Conservation (phyloP, 2,329 filamentous ascomycete species). For the Fusarium tanahbumbuense region DNA sequence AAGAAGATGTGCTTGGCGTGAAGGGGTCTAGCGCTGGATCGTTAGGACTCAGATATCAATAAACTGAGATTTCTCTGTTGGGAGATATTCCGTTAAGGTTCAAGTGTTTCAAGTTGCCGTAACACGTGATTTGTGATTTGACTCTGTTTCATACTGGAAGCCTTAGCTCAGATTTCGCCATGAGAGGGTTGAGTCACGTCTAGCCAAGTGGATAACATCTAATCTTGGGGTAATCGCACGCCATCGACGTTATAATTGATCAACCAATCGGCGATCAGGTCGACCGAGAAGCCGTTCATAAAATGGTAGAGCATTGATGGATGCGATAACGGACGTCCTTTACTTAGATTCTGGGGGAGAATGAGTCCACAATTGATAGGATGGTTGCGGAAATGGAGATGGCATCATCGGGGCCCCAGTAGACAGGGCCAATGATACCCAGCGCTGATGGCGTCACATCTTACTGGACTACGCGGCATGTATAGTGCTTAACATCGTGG, state of each 20-base stretch:
- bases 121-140: too few species aligned
- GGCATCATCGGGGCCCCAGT: not conserved
- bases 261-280: not conserved
- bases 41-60: not conserved
- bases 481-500: not conserved
- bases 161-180: not conserved
- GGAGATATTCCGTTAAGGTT: too few species aligned
- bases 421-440: not conserved
- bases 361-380: not conserved
- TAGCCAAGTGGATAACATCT: not conserved
- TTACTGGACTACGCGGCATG: not conserved
- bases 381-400: not conserved
- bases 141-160: too few species aligned
- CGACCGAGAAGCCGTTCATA: not conserved
- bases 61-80: not conserved
- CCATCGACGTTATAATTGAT: not conserved
- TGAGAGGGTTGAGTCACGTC: not conserved
- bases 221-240: conserved; percentile 15
- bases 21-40: not conserved
- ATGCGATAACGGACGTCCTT: not conserved
- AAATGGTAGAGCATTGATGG: accelerated
- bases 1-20: not conserved
- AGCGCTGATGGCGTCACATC: not conserved
- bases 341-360: not conserved
- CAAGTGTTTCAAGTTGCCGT: too few species aligned